These are phyloP conservation scores for Bruguiera sexangula DNA, from an alignment of 345 rosid genomes.

Conservation along the genomic window DNA sequence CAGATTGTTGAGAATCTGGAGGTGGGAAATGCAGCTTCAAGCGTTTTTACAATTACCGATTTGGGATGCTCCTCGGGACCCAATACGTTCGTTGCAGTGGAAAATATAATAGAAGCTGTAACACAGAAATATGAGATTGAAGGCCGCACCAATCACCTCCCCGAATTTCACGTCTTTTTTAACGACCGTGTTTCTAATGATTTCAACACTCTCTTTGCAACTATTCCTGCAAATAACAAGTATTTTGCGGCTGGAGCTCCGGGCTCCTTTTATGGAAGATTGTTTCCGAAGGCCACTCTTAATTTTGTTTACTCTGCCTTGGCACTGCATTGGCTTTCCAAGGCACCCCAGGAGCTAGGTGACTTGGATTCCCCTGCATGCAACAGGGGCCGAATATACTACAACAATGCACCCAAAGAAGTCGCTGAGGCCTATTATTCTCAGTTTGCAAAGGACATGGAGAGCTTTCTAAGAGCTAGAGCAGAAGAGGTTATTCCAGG, in stretches of 20 bases:
- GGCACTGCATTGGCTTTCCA: conserved; percentile 17
- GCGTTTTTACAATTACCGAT: conserved; percentile 2
- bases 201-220: conserved; percentile 13
- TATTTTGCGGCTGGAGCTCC: conserved; percentile 15
- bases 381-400: conserved; percentile 9
- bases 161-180: conserved; percentile 5
- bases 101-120: conserved; percentile 1
- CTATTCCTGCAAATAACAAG: conserved; percentile 1
- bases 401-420: conserved; percentile 9
- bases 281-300: conserved; percentile 13
- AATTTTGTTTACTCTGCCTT: conserved; percentile 6
- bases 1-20: conserved; percentile 7
- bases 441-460: conserved; percentile 17
- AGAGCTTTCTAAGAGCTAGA: conserved; percentile 11
- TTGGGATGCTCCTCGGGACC: conserved; percentile 14
- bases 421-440: conserved; percentile 16
- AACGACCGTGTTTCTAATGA: conserved; percentile 13
- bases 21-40: background rate
- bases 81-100: conserved; percentile 6
- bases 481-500: conserved; percentile 17
- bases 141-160: background rate
- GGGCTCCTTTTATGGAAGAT: conserved; percentile 19
- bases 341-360: conserved; percentile 3
- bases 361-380: conserved; percentile 2
- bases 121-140: background rate